phyloP scores from a whole-genome alignment of 78 protist genomes.

The Dictyostelium purpureum region DNA sequence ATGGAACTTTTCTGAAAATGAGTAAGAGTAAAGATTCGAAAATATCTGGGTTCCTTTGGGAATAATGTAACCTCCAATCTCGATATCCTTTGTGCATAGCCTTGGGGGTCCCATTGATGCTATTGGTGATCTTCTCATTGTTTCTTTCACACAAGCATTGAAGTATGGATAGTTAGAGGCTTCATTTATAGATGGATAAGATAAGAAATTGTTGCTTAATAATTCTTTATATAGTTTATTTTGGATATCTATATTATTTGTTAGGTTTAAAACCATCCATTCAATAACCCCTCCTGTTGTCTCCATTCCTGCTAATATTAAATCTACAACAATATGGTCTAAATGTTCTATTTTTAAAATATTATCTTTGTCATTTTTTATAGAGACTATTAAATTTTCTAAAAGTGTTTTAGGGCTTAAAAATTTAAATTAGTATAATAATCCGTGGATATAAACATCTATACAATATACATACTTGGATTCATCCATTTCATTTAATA shows the following conservation, averaged over 20 bases:
- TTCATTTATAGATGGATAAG: background rate
- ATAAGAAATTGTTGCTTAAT: background rate
- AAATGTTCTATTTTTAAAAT: background rate
- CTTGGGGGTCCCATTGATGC: background rate
- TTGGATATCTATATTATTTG: conserved; percentile 4
- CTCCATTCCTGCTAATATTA: conserved; percentile 34
- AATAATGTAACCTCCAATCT: conserved; percentile 9
- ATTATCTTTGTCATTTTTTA: background rate
- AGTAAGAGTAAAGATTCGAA: background rate
- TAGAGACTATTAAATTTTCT: background rate
- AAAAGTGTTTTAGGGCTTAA: conserved; percentile 32
- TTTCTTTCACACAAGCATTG: background rate
- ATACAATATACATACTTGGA: background rate
- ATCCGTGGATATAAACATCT: too few relatives aligned
- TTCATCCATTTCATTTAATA: too few relatives aligned
- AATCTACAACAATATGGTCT: conserved; percentile 9
- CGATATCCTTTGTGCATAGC: background rate
- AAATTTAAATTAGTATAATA: background rate
- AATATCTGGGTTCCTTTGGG: conserved; percentile 1
- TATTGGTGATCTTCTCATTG: background rate
- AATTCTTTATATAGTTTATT: conserved; percentile 8
- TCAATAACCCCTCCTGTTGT: background rate
- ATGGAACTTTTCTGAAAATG: background rate
- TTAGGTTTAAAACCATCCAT: background rate
- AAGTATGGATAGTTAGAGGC: background rate